These are phyloP conservation scores for Rhodosorus marinus DNA, from an alignment of 23 red algal genomes.

Conservation along the genomic window DNA sequence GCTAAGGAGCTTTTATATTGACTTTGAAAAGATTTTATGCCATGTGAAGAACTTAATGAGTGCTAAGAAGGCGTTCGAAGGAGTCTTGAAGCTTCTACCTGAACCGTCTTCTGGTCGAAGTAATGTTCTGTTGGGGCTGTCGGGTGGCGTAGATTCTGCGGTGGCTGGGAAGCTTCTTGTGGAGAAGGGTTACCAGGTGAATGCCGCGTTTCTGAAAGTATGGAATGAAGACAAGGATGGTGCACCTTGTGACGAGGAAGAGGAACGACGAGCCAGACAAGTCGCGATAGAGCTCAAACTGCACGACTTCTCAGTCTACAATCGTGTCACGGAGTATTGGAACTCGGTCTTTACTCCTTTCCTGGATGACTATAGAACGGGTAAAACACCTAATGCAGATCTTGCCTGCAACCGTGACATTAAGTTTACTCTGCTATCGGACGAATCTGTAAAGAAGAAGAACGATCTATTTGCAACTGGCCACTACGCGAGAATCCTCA, in stretches of 20 bases:
- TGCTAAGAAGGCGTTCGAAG: no score
- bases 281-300: conserved; percentile 7
- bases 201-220: conserved; percentile 30
- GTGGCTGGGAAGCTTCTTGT: conserved; percentile 25
- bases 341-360: conserved; percentile 36
- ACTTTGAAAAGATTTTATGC: no score
- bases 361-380: conserved; percentile 13
- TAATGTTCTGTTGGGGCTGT: conserved; percentile 37
- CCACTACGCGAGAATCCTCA: conserved; percentile 31
- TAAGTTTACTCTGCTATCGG: no score
- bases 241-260: conserved; percentile 14
- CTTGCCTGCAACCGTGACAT: conserved; percentile 50
- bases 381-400: conserved; percentile 42
- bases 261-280: conserved; percentile 10
- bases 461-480: conserved; percentile 61
- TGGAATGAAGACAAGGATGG: conserved; percentile 45
- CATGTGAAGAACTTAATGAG: no score
- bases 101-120: neutral
- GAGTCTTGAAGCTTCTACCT: no score
- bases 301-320: conserved; percentile 11
- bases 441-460: no score
- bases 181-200: conserved; percentile 32
- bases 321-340: conserved; percentile 60
- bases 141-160: conserved; percentile 70
- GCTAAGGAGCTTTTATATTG: no score